Percentiles rank a stretch among this genome's conserved stretches.
Conservation (phyloP, 257 asterid species). For the Solanum acaule region DNA sequence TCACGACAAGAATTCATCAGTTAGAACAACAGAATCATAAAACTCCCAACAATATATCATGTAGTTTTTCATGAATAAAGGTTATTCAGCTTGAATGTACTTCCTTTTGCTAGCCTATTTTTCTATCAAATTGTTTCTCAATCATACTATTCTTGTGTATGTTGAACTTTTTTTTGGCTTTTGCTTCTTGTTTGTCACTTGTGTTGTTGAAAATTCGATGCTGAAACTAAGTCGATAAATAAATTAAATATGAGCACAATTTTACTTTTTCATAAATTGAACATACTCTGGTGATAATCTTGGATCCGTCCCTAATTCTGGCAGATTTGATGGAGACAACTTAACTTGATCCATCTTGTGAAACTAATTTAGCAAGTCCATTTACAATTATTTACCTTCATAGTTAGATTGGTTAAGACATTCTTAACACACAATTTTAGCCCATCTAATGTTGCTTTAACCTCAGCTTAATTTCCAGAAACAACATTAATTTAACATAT, state of each 20-base stretch:
- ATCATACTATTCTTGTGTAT: neutral
- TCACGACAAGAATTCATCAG: conserved; percentile 28
- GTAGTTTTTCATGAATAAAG: neutral
- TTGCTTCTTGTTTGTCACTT: neutral
- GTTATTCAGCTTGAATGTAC: neutral
- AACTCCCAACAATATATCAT: neutral
- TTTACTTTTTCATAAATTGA: neutral
- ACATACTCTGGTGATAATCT: neutral
- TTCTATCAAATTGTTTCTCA: neutral
- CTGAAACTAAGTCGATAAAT: neutral
- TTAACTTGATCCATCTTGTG: neutral
- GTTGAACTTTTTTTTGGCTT: neutral
- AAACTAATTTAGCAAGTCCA: neutral
- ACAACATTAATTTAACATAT: too few relatives aligned
- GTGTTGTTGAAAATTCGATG: neutral
- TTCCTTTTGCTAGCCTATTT: neutral
- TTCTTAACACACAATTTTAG: neutral
- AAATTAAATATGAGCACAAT: neutral
- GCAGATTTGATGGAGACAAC: neutral
- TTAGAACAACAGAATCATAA: neutral
- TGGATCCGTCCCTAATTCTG: neutral
- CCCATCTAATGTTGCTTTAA: neutral
- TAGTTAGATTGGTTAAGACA: neutral
- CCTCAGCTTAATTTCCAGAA: neutral
- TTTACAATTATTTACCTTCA: neutral